Evolutionary conservation across 2,329 filamentous ascomycete genomes (phyloP).

Genomic region (Aspergillus phoenicis): DNA sequence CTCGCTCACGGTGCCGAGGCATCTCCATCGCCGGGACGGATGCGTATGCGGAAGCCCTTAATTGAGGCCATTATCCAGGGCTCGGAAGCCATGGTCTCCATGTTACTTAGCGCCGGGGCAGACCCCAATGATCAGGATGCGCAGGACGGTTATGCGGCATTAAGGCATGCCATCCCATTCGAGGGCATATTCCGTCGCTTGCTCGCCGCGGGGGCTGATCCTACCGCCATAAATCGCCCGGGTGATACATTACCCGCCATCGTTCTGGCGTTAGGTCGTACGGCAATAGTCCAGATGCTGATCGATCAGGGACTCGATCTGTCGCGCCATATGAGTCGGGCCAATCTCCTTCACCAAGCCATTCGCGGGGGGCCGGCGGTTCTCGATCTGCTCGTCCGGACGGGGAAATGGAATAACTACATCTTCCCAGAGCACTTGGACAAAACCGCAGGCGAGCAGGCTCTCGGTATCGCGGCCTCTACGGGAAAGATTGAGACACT

Average conservation of each 20-base stretch:
- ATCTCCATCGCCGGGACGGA: background rate
- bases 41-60: background rate
- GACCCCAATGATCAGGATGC: background rate
- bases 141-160: background rate
- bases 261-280: background rate
- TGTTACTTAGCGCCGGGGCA: background rate
- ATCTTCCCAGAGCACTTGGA: background rate
- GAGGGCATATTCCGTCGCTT: background rate
- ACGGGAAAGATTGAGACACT: background rate
- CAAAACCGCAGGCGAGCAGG: background rate
- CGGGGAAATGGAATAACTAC: background rate
- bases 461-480: background rate
- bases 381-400: background rate
- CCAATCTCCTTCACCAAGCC: background rate
- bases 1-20: background rate
- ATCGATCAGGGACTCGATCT: background rate
- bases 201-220: background rate
- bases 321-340: background rate
- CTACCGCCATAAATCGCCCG: background rate
- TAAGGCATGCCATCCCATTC: background rate
- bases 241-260: background rate
- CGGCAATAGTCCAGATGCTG: background rate
- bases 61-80: background rate
- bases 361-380: background rate
- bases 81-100: background rate